Evolutionary conservation across 345 rosid genomes (phyloP), one percentile per base, ranked within the genome.

Genomic region (Salix purpurea): DNA sequence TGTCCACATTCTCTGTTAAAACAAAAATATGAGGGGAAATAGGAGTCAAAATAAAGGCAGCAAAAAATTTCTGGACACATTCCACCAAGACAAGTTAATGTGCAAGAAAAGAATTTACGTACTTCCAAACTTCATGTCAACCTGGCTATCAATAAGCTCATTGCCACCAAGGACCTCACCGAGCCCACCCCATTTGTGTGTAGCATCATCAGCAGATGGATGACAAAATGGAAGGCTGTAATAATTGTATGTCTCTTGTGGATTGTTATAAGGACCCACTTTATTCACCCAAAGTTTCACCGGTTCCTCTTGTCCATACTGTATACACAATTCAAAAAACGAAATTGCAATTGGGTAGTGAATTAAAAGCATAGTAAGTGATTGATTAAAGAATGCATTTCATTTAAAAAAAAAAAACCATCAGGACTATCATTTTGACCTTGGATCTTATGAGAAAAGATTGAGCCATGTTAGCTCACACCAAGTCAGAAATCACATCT

Each of bases 81-180:
- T 68, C 65, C 19, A 76, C 26, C 30, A 19, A 19, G 12, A 40
- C 61, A 75, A 62, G 42, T 66, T 46, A 78, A 39, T 66, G 30
- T 14, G 54, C 16, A 58, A 7, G 12, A 56, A 76, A 69, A 54
- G 67, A 26, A 48, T n/a, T 69, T 50, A 84, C 94, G 24, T 88
- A 96, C 99, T 92, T 89, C 21, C 81, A 85, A 90, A 96, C 82
- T 94, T 96, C 32, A 96, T 87, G 60, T 89, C 88, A 65, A 94
- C 85, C 82, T 88, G 87, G 84, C 99, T 94, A 83, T 94, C 99
- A 75, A 96, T 94, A 77, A 96, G 98, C 81, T 96, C 99, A 83
- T 96, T 96, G 77, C 99, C 99, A 85, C 99, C 99, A 16, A 96
- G 90, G 82, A 94, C 99, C 86, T 96, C 99, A 76, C 98, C 99